A percentile compares a stretch with the other conserved stretches of the same genome.
phyloP scores from a whole-genome alignment of 2,329 filamentous ascomycete species.

The Talaromyces amestolkiae region DNA sequence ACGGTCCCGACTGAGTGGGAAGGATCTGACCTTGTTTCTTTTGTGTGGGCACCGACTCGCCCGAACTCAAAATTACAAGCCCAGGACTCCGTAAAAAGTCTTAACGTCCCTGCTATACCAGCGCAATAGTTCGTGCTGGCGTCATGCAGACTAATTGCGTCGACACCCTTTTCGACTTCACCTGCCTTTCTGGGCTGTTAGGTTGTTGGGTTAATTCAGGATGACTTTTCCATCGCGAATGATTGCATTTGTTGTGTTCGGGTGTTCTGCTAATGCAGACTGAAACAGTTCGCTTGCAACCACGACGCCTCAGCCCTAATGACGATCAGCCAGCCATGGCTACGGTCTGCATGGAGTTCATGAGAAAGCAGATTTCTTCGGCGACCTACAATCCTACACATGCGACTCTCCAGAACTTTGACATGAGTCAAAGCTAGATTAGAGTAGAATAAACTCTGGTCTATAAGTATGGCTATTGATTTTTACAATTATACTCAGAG shows the following conservation, averaged over 20 bases:
- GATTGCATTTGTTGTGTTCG: background rate
- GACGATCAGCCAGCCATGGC: constrained; percentile 12
- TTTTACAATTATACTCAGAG: too few relatives aligned
- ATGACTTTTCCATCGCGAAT: background rate
- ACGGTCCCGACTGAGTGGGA: constrained; percentile 5
- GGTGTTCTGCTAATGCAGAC: background rate
- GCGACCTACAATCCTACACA: background rate
- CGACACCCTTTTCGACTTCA: background rate
- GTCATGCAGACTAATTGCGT: background rate
- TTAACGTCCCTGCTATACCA: background rate
- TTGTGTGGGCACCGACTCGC: background rate
- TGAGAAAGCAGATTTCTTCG: background rate
- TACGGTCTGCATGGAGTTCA: background rate
- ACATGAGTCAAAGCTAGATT: background rate
- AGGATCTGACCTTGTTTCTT: background rate
- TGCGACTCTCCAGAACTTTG: background rate
- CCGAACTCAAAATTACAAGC: too few relatives aligned
- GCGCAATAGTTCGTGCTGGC: background rate
- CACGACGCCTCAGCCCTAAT: background rate
- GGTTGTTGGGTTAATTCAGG: background rate
- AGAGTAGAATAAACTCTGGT: background rate
- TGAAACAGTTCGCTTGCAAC: background rate
- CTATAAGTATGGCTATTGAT: background rate
- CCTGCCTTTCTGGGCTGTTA: background rate
- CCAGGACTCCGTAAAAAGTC: background rate